Percentiles rank a stretch among this genome's conserved stretches.
These are phyloP conservation scores for Phytophthora multivora DNA, from an alignment of 352 stramenopile species.

Conservation along the genomic window DNA sequence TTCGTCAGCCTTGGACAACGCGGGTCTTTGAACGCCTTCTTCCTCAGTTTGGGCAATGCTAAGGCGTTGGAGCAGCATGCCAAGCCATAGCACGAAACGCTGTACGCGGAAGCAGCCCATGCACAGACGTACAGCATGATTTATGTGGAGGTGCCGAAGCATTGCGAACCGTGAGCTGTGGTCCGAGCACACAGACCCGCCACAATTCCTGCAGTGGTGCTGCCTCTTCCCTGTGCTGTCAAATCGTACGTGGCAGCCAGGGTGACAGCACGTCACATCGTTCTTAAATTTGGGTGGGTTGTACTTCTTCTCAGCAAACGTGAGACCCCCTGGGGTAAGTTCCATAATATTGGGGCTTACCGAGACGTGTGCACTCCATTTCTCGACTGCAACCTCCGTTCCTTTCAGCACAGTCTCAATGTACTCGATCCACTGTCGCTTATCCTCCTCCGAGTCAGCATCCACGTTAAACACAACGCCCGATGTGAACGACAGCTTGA, in stretches of 20 bases:
- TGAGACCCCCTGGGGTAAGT: conserved; percentile 61
- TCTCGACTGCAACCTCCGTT: conserved; percentile 34
- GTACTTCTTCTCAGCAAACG: conserved; percentile 65
- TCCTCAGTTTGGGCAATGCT: conserved; percentile 48
- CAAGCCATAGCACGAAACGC: conserved; percentile 66
- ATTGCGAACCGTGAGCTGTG: conserved; percentile 77
- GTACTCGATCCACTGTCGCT: conserved; percentile 78
- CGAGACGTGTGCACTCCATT: conserved; percentile 43
- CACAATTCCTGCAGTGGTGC: conserved; percentile 85
- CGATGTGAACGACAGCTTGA: conserved; percentile 82
- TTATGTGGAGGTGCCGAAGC: conserved; percentile 68
- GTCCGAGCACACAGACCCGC: conserved; percentile 78
- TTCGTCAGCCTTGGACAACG: conserved; percentile 53
- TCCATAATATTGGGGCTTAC: conserved; percentile 46
- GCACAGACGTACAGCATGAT: conserved; percentile 67
- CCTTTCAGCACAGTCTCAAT: conserved; percentile 68
- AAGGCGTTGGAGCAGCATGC: conserved; percentile 68
- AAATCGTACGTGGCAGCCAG: conserved; percentile 69
- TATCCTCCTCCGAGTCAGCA: conserved; percentile 82
- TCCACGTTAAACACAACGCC: conserved; percentile 81
- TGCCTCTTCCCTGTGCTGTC: conserved; percentile 78
- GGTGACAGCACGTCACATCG: conserved; percentile 57
- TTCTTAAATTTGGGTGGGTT: conserved; percentile 79
- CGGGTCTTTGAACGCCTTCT: conserved; percentile 38
- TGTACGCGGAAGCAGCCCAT: conserved; percentile 80